phyloP scores from a whole-genome alignment of 805 yeast species.

The Metschnikowia colocasiae region DNA sequence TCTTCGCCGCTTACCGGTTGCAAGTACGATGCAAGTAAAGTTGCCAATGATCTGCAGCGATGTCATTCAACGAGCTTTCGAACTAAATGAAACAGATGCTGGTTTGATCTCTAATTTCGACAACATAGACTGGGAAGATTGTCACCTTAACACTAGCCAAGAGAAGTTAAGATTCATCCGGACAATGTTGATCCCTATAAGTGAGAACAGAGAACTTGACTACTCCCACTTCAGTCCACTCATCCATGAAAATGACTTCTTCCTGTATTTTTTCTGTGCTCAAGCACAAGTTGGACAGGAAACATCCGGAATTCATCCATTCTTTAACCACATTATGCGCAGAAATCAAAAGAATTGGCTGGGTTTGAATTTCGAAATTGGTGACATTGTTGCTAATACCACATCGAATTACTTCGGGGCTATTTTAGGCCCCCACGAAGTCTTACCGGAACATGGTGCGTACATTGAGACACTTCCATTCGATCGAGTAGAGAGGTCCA shows the following conservation, averaged over 20 bases:
- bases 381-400: constrained; percentile 8
- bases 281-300: not conserved
- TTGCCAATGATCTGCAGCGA: constrained; percentile 2
- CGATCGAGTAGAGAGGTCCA: constrained; percentile 9
- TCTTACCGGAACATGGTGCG: not conserved
- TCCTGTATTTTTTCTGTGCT: constrained; percentile 11
- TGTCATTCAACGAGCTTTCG: constrained; percentile 10
- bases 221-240: constrained; percentile 6
- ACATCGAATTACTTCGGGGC: constrained; percentile 11
- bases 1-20: constrained; percentile 7
- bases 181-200: constrained; percentile 8
- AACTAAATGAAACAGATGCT: not conserved
- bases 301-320: not conserved
- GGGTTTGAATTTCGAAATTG: not conserved
- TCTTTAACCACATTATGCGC: not conserved
- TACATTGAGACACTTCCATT: constrained; percentile 7
- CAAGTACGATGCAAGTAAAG: not conserved
- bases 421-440: constrained; percentile 2
- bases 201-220: constrained; percentile 1
- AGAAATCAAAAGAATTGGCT: not conserved
- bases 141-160: constrained; percentile 8
- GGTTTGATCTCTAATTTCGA: not conserved
- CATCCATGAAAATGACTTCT: constrained; percentile 10
- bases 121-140: constrained; percentile 6
- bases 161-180: constrained; percentile 16